Conservation (phyloP, 495 filamentous ascomycete genomes). For the Extremus antarcticus region DNA sequence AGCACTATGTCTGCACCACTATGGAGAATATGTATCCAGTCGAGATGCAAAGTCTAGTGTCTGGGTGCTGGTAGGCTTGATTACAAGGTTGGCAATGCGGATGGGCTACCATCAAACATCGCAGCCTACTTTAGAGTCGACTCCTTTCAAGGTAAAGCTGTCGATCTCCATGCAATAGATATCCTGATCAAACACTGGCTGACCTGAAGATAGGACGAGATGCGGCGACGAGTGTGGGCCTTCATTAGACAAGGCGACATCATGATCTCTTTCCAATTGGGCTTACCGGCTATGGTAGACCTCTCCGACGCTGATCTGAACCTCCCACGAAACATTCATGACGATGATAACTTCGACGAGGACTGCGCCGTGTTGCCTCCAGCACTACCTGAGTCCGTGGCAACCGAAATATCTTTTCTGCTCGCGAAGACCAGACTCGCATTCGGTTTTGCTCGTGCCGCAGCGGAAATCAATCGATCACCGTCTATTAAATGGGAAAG, state of each 20-base stretch:
- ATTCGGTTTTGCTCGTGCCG: neutral
- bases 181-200: neutral
- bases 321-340: neutral
- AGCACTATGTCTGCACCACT: neutral
- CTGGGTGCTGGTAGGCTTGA: neutral
- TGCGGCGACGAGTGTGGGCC: neutral
- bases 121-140: neutral
- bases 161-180: neutral
- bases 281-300: neutral
- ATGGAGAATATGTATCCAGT: neutral
- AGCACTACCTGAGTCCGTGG: neutral
- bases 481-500: neutral
- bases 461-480: neutral
- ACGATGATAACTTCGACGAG: neutral
- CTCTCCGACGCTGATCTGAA: neutral
- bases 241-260: constrained; percentile 2
- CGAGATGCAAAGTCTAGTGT: neutral
- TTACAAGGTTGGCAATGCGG: neutral
- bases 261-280: neutral
- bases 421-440: neutral
- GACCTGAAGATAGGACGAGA: neutral
- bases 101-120: constrained; percentile 1
- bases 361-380: neutral
- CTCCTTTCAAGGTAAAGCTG: neutral
- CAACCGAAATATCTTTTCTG: neutral